Percentiles rank a stretch among this genome's conserved stretches.
Evolutionary conservation across 441 rosid species (phyloP).

Genomic region (Brassica hybrid): DNA sequence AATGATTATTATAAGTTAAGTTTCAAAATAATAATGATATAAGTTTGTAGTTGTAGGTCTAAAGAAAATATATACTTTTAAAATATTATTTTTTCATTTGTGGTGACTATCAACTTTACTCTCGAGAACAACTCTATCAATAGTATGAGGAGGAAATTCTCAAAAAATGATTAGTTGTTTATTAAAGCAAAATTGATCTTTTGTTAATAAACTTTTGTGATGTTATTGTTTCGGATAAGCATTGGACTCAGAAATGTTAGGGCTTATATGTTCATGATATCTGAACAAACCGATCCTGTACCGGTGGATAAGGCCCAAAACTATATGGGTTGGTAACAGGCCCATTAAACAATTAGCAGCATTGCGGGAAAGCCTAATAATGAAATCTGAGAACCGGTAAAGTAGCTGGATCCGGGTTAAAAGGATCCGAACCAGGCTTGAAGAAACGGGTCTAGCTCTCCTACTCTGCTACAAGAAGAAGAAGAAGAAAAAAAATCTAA

Average conservation of each 20-base stretch:
- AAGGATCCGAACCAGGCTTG: constrained; percentile 1
- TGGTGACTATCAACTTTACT: background rate
- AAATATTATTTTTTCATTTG: background rate
- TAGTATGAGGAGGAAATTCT: too few relatives aligned
- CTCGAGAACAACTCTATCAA: background rate
- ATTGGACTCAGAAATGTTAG: background rate
- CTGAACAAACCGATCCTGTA: background rate
- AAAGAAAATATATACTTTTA: background rate
- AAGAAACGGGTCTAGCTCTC: constrained; percentile 19
- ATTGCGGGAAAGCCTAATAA: constrained; percentile 15
- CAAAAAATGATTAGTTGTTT: too few relatives aligned
- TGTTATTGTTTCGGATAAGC: background rate
- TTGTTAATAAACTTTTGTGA: too few relatives aligned
- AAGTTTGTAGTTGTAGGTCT: background rate
- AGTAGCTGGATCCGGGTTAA: constrained; percentile 16
- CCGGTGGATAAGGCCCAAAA: background rate
- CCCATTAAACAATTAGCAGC: constrained; percentile 23
- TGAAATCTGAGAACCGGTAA: constrained; percentile 6
- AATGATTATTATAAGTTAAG: background rate
- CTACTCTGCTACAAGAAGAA: background rate
- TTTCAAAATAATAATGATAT: too few relatives aligned
- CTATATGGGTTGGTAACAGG: background rate
- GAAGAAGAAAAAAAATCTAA: background rate
- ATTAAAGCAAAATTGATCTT: too few relatives aligned
- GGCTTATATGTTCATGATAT: background rate